Evolutionary conservation across 202 grass and related monocot species (phyloP).

Genomic region (Alloteropsis angusta): DNA sequence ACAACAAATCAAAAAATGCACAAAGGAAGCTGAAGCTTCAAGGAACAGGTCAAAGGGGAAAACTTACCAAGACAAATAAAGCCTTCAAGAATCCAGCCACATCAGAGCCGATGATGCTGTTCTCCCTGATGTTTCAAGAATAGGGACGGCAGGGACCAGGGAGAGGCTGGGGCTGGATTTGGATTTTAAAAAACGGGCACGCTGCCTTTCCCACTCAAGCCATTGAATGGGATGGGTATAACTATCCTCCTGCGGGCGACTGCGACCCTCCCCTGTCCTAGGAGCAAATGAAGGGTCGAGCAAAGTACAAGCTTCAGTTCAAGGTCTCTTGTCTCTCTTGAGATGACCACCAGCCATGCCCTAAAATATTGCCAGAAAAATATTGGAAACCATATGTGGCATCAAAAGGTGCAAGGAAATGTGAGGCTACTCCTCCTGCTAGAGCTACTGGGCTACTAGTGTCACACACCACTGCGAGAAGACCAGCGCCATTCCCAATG

Average conservation of each 20-base stretch:
- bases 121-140: conserved; percentile 20
- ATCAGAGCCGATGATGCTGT: not conserved
- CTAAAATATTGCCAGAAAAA: conserved; percentile 7
- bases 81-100: conserved; percentile 32
- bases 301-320: conserved; percentile 48
- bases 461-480: conserved; percentile 17
- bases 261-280: conserved; percentile 18
- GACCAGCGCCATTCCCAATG: conserved; percentile 49
- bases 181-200: conserved; percentile 28
- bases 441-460: not conserved
- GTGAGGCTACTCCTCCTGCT: conserved; percentile 21
- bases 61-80: conserved; percentile 10
- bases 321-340: conserved; percentile 21
- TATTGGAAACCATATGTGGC: conserved; percentile 15
- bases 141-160: not conserved
- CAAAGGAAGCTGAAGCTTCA: not conserved
- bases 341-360: conserved; percentile 23
- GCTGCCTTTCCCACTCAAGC: conserved; percentile 31
- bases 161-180: conserved; percentile 22
- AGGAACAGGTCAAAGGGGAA: not conserved
- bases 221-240: conserved; percentile 44
- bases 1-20: not conserved
- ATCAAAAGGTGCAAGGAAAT: conserved; percentile 38
- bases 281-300: conserved; percentile 27
- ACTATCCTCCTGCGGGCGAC: conserved; percentile 18